These are phyloP conservation scores for Lyophyllum shimeji DNA, from an alignment of 768 basidiomycete species.

Conservation along the genomic window DNA sequence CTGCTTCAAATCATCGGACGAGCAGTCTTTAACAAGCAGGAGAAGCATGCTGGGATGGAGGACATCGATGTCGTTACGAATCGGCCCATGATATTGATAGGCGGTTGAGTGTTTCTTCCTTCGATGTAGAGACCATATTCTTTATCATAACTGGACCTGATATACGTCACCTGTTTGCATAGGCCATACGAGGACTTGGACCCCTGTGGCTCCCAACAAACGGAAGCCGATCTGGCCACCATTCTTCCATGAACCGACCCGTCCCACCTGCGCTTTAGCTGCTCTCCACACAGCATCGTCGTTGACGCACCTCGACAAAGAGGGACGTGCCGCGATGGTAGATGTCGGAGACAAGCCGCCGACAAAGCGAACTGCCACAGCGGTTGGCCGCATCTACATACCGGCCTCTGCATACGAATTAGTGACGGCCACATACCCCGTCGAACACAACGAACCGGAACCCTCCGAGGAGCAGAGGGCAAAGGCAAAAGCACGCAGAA, in stretches of 20 bases:
- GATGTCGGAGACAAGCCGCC: conserved; percentile 64
- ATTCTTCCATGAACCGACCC: neutral
- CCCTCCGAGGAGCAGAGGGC: conserved; percentile 28
- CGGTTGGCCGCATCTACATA: conserved; percentile 71
- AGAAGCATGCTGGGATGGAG: conserved; percentile 85
- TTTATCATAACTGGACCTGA: conserved; percentile 18
- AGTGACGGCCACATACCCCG: conserved; percentile 43
- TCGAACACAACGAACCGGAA: conserved; percentile 15
- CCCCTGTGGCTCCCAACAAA: neutral
- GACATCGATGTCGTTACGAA: conserved; percentile 74
- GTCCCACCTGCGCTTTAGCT: conserved; percentile 10
- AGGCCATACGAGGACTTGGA: conserved; percentile 11
- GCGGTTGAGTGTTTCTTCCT: conserved; percentile 69
- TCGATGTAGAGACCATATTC: conserved; percentile 22
- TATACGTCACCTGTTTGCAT: conserved; percentile 10
- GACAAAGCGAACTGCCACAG: conserved; percentile 71
- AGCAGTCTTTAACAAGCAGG: conserved; percentile 73
- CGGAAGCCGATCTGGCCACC: neutral
- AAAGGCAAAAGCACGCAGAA: conserved; percentile 52
- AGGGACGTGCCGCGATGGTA: conserved; percentile 83
- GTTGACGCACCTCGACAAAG: conserved; percentile 72
- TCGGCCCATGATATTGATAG: conserved; percentile 90
- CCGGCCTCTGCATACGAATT: conserved; percentile 65
- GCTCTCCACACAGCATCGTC: conserved; percentile 26
- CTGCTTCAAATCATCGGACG: conserved; percentile 58